phyloP scores from a whole-genome alignment of 371 early-diverging fungal species.

The Gilbertella persicaria region DNA sequence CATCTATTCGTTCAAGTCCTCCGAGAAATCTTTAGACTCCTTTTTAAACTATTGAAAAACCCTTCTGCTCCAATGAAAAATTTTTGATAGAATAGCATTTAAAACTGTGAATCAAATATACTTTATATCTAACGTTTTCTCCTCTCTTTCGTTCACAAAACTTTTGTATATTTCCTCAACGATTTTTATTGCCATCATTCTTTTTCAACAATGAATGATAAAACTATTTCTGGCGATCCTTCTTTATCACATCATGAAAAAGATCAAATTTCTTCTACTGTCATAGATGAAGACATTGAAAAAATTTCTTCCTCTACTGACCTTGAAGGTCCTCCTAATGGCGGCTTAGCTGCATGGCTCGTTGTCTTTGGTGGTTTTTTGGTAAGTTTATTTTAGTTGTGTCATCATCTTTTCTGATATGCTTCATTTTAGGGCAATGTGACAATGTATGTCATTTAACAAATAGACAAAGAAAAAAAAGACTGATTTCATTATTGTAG shows the following conservation, averaged over 20 bases:
- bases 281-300: neutral
- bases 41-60: too few relatives aligned
- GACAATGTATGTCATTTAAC: conserved; percentile 28
- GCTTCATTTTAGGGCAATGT: conserved; percentile 30
- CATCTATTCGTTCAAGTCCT: too few relatives aligned
- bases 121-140: neutral
- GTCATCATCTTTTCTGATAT: neutral
- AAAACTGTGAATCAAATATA: too few relatives aligned
- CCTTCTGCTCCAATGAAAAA: too few relatives aligned
- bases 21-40: too few relatives aligned
- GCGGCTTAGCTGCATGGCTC: conserved; percentile 32
- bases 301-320: neutral
- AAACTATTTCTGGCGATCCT: neutral
- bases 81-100: too few relatives aligned
- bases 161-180: neutral
- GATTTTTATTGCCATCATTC: neutral
- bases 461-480: neutral
- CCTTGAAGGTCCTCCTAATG: conserved; percentile 27
- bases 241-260: neutral
- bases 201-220: neutral
- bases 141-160: neutral
- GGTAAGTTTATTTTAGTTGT: conserved; percentile 20
- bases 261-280: neutral
- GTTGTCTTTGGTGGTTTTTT: conserved; percentile 37
- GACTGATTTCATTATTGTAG: conserved; percentile 12